These are phyloP conservation scores for Waltergamsia citrina DNA, from an alignment of 2,329 filamentous ascomycete species.

Conservation along the genomic window DNA sequence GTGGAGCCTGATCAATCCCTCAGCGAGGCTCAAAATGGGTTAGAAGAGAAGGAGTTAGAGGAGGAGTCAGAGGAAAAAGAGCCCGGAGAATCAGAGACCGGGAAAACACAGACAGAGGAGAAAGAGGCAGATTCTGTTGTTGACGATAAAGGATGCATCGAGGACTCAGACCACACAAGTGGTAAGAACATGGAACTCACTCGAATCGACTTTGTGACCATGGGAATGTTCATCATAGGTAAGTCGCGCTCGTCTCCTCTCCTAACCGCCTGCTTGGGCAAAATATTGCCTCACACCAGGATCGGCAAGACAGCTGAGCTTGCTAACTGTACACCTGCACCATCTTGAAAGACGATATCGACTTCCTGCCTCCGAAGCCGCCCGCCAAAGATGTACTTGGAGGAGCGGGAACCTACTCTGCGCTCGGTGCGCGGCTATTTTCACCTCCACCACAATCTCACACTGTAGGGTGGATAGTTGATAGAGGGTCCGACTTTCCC, in stretches of 20 bases:
- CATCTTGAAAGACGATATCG: slow-evolving; percentile 67
- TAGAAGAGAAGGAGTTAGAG: no score
- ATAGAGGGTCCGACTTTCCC: slow-evolving; percentile 84
- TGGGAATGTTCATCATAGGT: slow-evolving; percentile 71
- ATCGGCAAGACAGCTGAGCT: neutral
- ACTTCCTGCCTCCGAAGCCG: slow-evolving; percentile 63
- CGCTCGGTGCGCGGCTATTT: slow-evolving; percentile 80
- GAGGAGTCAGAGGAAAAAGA: no score
- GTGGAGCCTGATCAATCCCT: no score
- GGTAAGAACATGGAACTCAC: no score
- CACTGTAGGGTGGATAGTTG: slow-evolving; percentile 81
- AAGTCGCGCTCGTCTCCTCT: slow-evolving; percentile 14
- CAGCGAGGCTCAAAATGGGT: no score
- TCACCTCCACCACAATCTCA: slow-evolving; percentile 58
- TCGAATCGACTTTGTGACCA: slow-evolving; percentile 55
- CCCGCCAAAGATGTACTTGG: slow-evolving; percentile 71
- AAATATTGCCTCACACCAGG: slow-evolving; percentile 1
- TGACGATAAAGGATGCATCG: no score
- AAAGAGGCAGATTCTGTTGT: no score
- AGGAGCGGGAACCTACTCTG: slow-evolving; percentile 79
- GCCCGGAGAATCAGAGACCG: no score
- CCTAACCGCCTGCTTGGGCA: neutral
- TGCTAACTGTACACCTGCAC: neutral
- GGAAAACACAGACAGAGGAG: no score
- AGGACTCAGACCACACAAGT: no score